Evolutionary conservation across 2,329 filamentous ascomycete genomes (phyloP), one percentile per base, ranked within the genome.

Genomic region (Colletotrichum salicis): DNA sequence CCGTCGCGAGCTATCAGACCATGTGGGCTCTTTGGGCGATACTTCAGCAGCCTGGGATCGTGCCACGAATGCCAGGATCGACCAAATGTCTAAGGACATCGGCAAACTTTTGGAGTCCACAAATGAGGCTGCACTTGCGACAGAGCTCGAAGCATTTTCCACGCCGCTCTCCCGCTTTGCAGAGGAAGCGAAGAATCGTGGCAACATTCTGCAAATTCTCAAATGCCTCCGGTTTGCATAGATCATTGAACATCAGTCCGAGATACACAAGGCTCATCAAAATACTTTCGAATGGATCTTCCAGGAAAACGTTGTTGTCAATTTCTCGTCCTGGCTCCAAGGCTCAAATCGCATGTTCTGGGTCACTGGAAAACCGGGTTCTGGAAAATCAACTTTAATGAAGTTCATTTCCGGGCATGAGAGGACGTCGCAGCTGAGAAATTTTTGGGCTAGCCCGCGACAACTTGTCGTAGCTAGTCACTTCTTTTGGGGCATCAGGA

Each of bases 381-480:
- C 83, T 0, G 85, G 85, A 0, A 87, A 87, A 71, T 86, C 83
- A 0, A 85, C 84, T 0, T 77, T 86, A 1, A 85, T 85, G 77
- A 81, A 82, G 24, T 80, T 81, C 45, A 76, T 84, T 13, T 78
- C 76, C 0, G 74, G 77, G 4, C 78, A 81, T 24, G 52, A 59
- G 0, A 79, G 45, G 0, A 81, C 79, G 0, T 22, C 24, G 0
- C 4, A 73, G 1, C 37, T 57, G 3, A 70, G 83, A 0, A 1
- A 37, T 8, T n/a, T 73, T 1, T 87, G 84, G 84, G 79, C 82
- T 0, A 74, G 54, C 0, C 65, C 70, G 0, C 73, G 74, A 3
- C 75, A 76, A 4, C 67, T 83, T 4, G 67, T 82, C 0, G 76
- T 80, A 51, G 79, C 79, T 1, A 77, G 73, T 11, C 83, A 83